Evolutionary conservation across 805 yeast species (phyloP), one percentile per base, ranked within the genome.

Genomic region (Ogataea allantospora): DNA sequence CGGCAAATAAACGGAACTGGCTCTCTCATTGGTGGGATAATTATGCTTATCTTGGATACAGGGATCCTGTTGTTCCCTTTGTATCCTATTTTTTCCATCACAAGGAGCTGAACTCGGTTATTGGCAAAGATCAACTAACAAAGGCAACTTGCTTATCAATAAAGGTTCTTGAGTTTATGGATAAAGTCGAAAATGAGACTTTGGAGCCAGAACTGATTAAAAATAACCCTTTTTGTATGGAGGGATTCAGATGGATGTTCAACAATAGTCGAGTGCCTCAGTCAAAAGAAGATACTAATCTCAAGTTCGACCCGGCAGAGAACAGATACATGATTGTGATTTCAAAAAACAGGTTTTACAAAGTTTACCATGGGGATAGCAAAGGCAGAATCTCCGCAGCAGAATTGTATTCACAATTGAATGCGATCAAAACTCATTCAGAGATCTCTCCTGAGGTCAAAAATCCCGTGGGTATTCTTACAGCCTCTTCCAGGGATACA

Each of bases 61-160:
- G 93, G 49, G 98, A 88, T 62, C 95, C 98, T 0, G 85, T 91
- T n/a, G 85, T 86, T 18, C 97, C 98, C 9, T 89, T 80, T 57
- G 96, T 88, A 24, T 84, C 95, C 14, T 91, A 91, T 68, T 93
- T 88, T 53, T 91, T 77, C 66, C 74, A 80, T 37, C 96, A 91
- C 67, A 82, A 77, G 61, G 91, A 85, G 53, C 62, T 83, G 44
- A 73, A 78, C 46, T 61, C 63, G 6, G 40, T 46, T 3, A 68
- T 83, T 43, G 86, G 83, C 38, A 67, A 70, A 44, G 76, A 78
- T 55, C 89, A 83, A 53, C 59, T 81, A 39, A 63, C 70, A 47
- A 86, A 93, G 55, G 87, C 97, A 2, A 75, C 95, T 5, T 80
- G 87, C 32, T 65, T 91, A 44, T 71, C 83, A 26, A 70, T 75